A percentile compares a stretch with the other conserved stretches of the same genome.
Conservation (phyloP, 2,329 filamentous ascomycete genomes). For the Teratosphaeria destructans region DNA sequence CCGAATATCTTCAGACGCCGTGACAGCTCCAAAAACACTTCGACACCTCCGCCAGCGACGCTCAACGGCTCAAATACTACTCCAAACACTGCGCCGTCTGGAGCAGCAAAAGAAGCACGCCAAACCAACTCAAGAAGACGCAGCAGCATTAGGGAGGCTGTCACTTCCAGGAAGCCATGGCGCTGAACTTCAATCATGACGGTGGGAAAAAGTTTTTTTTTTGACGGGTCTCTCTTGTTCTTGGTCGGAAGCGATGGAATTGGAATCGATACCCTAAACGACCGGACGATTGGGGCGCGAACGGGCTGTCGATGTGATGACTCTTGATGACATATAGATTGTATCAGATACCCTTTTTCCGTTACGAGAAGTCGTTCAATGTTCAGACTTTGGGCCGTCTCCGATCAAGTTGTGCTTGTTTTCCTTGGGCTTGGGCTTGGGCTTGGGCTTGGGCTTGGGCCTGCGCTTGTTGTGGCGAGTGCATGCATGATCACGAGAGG, state of each 20-base stretch:
- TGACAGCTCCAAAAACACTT: constrained; percentile 4
- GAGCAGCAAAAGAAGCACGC: neutral
- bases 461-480: no score
- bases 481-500: no score
- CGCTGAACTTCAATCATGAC: neutral
- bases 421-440: no score
- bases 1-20: constrained; percentile 6
- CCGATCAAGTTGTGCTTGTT: no score
- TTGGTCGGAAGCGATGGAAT: neutral
- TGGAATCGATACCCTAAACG: neutral
- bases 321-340: neutral
- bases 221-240: neutral
- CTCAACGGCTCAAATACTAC: neutral
- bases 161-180: constrained; percentile 5
- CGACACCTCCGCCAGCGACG: neutral
- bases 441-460: no score
- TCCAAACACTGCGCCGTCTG: neutral
- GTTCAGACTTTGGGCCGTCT: neutral
- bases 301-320: neutral
- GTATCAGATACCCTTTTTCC: neutral
- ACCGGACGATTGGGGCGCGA: neutral
- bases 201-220: neutral
- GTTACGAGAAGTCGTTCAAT: neutral
- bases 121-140: constrained; percentile 1
- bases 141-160: constrained; percentile 11